phyloP scores from a whole-genome alignment of 192 early-diverging fungal species.

The Podila epicladia region DNA sequence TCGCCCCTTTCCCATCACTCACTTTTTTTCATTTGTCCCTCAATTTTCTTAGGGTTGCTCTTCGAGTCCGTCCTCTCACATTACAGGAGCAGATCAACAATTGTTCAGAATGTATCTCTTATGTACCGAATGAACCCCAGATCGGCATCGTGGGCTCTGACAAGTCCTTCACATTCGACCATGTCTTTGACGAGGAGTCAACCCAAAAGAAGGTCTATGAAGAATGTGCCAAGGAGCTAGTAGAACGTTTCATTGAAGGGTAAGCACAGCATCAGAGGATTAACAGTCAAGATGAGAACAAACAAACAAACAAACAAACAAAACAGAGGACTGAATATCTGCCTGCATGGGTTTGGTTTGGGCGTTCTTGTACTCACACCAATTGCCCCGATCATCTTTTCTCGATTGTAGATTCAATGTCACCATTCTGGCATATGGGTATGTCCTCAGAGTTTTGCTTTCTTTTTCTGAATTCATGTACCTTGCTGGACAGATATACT shows the following conservation, averaged over 20 bases:
- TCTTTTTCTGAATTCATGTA: too few relatives aligned
- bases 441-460: not conserved
- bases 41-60: conserved; percentile 66
- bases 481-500: too few relatives aligned
- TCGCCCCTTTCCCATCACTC: not conserved
- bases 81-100: conserved; percentile 75
- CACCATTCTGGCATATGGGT: conserved; percentile 92
- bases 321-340: conserved; percentile 2
- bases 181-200: conserved; percentile 68
- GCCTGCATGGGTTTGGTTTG: not conserved
- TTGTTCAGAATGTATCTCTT: conserved; percentile 66
- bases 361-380: not conserved
- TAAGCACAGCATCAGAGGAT: conserved; percentile 37
- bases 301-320: not conserved
- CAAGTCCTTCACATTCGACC: conserved; percentile 75
- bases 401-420: conserved; percentile 80
- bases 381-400: not conserved
- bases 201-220: conserved; percentile 69
- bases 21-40: not conserved
- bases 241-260: conserved; percentile 79
- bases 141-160: conserved; percentile 68
- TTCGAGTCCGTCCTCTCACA: conserved; percentile 83
- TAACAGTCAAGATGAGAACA: not conserved
- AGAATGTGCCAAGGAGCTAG: conserved; percentile 63
- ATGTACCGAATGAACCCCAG: conserved; percentile 69